Conservation (phyloP, 192 early-diverging fungal species). For the Gamsiella multidivaricata region DNA sequence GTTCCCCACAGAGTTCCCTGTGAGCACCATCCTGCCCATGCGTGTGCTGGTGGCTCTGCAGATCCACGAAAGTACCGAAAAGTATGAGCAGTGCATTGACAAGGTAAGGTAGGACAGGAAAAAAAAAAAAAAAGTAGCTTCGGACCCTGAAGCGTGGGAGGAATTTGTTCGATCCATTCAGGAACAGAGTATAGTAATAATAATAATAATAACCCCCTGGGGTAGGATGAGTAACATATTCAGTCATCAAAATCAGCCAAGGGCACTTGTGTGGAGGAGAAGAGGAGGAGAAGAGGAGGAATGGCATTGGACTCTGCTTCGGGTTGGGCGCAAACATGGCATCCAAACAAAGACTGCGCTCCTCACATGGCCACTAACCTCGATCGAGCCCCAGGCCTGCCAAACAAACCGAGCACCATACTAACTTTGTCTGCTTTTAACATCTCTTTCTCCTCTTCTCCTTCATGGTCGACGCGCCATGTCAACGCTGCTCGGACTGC, state of each 20-base stretch:
- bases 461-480: no score
- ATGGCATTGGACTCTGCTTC: background rate
- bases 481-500: no score
- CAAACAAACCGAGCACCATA: no score
- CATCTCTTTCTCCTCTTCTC: background rate
- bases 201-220: no score
- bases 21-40: constrained; percentile 45
- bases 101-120: constrained; percentile 13
- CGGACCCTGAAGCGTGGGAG: no score
- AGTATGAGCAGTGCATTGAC: constrained; percentile 43
- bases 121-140: background rate
- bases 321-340: background rate
- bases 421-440: background rate
- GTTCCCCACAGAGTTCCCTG: constrained; percentile 34
- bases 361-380: constrained; percentile 1
- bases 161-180: no score
- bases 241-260: no score
- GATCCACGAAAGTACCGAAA: constrained; percentile 28
- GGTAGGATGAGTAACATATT: no score
- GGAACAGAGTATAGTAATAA: no score
- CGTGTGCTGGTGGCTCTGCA: constrained; percentile 40
- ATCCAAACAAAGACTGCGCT: constrained; percentile 23
- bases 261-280: background rate
- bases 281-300: background rate
- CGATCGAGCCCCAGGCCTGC: no score